phyloP scores from a whole-genome alignment of 1,284 basidiomycete genomes.

The Sanguinoderma infundibulare region DNA sequence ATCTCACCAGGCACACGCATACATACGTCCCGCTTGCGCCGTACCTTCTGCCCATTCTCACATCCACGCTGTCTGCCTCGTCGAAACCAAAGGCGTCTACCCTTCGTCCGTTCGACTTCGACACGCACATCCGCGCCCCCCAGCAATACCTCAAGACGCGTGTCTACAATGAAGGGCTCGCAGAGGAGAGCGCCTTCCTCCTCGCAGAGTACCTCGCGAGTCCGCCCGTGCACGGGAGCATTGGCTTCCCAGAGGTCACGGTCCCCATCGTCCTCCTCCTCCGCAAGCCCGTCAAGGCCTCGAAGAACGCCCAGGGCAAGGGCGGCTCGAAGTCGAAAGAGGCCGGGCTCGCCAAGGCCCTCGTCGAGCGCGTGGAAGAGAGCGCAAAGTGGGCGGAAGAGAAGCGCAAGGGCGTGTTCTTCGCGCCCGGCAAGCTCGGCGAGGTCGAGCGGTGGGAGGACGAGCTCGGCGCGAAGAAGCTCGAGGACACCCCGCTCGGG shows the following conservation, averaged over 20 bases:
- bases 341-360: conserved; percentile 63
- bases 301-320: conserved; percentile 62
- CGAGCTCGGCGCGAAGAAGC: conserved; percentile 48
- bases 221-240: conserved; percentile 70
- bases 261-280: conserved; percentile 87
- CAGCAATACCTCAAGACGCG: conserved; percentile 90
- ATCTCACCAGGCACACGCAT: conserved; percentile 77
- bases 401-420: conserved; percentile 68
- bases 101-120: conserved; percentile 88
- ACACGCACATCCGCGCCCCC: conserved; percentile 86
- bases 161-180: conserved; percentile 83
- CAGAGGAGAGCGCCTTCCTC: conserved; percentile 82
- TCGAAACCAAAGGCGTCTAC: conserved; percentile 87
- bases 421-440: conserved; percentile 72
- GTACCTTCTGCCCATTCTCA: conserved; percentile 87
- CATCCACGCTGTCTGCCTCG: conserved; percentile 75
- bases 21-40: conserved; percentile 92
- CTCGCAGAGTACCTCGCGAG: conserved; percentile 82
- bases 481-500: conserved; percentile 78
- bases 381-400: conserved; percentile 79
- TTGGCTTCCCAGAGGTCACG: conserved; percentile 93
- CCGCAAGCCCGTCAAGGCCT: conserved; percentile 71
- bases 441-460: conserved; percentile 80
- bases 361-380: conserved; percentile 87
- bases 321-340: conserved; percentile 55